These are phyloP conservation scores for Pseudevernia furfuracea DNA, from an alignment of 495 filamentous ascomycete genomes.

Conservation along the genomic window DNA sequence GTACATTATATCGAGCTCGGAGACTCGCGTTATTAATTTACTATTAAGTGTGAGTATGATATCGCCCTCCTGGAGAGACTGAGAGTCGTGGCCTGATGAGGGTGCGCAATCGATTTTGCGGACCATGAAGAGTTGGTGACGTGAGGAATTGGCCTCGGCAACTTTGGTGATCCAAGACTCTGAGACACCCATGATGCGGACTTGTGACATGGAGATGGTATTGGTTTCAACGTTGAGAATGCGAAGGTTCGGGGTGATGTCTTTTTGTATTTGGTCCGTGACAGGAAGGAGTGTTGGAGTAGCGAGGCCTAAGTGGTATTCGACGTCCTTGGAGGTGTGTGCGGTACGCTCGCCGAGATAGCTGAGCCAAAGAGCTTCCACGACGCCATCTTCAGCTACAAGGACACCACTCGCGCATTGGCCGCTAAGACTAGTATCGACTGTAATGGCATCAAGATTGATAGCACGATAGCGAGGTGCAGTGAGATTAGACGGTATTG, in stretches of 20 bases:
- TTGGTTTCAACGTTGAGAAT: conserved; percentile 93
- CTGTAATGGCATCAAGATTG: conserved; percentile 94
- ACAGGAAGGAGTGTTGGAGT: conserved; percentile 84
- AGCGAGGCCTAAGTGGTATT: conserved; percentile 91
- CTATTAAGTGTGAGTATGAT: conserved; percentile 86
- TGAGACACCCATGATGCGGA: conserved; percentile 93
- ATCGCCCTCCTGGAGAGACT: conserved; percentile 76
- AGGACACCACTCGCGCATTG: conserved; percentile 96
- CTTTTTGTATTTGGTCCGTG: conserved; percentile 72
- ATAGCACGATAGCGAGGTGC: conserved; percentile 93
- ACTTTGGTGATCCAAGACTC: conserved; percentile 94
- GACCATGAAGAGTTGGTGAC: conserved; percentile 97
- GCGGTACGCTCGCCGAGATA: conserved; percentile 84
- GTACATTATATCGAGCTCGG: conserved; percentile 95
- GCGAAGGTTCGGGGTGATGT: conserved; percentile 66
- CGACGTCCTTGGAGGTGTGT: conserved; percentile 76
- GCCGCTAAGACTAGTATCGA: conserved; percentile 81
- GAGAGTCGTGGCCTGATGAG: conserved; percentile 32
- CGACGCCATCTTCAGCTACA: conserved; percentile 78
- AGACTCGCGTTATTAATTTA: conserved; percentile 85
- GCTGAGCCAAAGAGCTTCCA: conserved; percentile 92
- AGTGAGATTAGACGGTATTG: conserved; percentile 84
- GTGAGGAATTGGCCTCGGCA: conserved; percentile 73
- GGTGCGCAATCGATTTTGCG: conserved; percentile 79
- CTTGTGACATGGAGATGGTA: conserved; percentile 93